Evolutionary conservation across 345 rosid species (phyloP).

Genomic region (Mallotus nudiflorus): DNA sequence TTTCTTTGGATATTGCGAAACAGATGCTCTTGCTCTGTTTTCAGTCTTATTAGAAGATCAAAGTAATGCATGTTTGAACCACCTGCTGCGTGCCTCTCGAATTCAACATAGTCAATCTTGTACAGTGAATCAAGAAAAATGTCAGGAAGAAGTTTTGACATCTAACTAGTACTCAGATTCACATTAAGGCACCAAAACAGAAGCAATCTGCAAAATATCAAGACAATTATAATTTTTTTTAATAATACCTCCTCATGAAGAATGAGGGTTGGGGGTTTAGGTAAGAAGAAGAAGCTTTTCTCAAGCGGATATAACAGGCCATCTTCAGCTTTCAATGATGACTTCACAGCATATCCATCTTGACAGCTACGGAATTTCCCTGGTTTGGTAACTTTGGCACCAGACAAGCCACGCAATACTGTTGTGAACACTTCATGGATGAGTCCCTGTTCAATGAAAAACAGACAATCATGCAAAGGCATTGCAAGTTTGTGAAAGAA

Average conservation of each 20-base stretch:
- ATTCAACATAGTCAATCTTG: constrained; percentile 93
- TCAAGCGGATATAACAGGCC: constrained; percentile 95
- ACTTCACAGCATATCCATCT: constrained; percentile 98
- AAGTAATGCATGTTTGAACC: constrained; percentile 99
- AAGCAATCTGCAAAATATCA: background rate
- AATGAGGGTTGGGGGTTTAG: constrained; percentile 97
- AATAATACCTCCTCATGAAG: constrained; percentile 88
- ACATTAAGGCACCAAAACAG: background rate
- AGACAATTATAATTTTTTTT: background rate
- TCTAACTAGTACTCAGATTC: background rate
- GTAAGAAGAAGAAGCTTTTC: constrained; percentile 94
- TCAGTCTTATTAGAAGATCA: constrained; percentile 86
- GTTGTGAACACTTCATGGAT: constrained; percentile 94
- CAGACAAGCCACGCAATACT: constrained; percentile 80
- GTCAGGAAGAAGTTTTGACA: background rate
- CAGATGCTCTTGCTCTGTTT: constrained; percentile 95
- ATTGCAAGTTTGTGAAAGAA: constrained; percentile 7
- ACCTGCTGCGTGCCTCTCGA: constrained; percentile 99
- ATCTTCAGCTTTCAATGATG: constrained; percentile 97
- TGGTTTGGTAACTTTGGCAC: constrained; percentile 94
- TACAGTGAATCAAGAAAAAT: background rate
- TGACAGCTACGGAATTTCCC: constrained; percentile 96
- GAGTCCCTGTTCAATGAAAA: constrained; percentile 61
- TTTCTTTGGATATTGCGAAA: constrained; percentile 96
- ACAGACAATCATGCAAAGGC: background rate